Conservation (phyloP, 257 asterid genomes). For the Scutellaria barbata region DNA sequence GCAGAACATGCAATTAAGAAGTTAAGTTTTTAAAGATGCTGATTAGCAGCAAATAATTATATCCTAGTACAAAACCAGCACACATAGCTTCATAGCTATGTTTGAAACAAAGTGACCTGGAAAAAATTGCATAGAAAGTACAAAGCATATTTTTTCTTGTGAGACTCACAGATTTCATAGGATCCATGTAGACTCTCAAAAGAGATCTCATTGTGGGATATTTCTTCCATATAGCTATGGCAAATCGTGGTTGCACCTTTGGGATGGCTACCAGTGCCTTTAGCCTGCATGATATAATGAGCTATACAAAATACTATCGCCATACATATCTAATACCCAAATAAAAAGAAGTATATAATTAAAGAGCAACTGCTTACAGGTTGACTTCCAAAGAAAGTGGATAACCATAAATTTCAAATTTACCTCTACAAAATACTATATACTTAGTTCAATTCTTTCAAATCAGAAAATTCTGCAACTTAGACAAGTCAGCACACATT, state of each 20-base stretch:
- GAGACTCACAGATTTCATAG: conserved; percentile 77
- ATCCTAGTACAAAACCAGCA: conserved; percentile 9
- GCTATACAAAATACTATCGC: conserved; percentile 4
- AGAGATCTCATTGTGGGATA: conserved; percentile 98
- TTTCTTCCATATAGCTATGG: conserved; percentile 89
- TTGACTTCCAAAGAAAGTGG: conserved; percentile 19
- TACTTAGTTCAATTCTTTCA: not conserved
- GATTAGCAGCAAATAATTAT: conserved; percentile 5
- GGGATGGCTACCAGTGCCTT: conserved; percentile 90
- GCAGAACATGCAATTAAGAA: not conserved
- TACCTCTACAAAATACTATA: not conserved
- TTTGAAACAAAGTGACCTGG: conserved; percentile 24
- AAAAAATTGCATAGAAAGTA: conserved; percentile 11
- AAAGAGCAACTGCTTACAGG: conserved; percentile 23
- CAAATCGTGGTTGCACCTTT: conserved; percentile 93
- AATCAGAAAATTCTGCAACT: not conserved
- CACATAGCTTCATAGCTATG: conserved; percentile 15
- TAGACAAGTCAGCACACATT: not conserved
- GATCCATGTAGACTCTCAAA: conserved; percentile 85
- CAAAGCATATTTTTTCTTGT: conserved; percentile 1
- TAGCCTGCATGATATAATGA: conserved; percentile 60
- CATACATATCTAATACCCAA: conserved; percentile 4
- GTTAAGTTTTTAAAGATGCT: not conserved
- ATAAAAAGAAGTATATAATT: not conserved
- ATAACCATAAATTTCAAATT: not conserved